A percentile compares a stretch with the other conserved stretches of the same genome.
These are phyloP conservation scores for Camelina hispida DNA, from an alignment of 345 rosid genomes.

Conservation along the genomic window DNA sequence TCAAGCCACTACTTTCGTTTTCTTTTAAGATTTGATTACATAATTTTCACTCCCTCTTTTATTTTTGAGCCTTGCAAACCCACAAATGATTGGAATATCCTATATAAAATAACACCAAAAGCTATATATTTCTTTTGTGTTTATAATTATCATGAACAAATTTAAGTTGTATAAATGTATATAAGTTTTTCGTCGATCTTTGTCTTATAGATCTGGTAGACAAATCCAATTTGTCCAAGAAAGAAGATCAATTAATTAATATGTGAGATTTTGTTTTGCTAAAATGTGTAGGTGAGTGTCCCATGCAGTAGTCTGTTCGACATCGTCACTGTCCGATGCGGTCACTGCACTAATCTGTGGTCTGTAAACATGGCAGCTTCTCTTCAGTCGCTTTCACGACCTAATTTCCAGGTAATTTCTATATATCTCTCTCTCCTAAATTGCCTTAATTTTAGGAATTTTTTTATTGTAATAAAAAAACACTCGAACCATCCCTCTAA, in stretches of 20 bases:
- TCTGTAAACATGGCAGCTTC: conserved; percentile 98
- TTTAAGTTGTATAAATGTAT: background rate
- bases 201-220: conserved; percentile 17
- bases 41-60: no score
- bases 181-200: conserved; percentile 6
- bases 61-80: background rate
- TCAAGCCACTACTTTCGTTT: conserved; percentile 1
- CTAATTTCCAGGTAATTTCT: conserved; percentile 66
- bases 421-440: conserved; percentile 33
- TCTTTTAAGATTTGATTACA: background rate
- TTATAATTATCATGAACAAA: background rate
- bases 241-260: conserved; percentile 8
- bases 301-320: conserved; percentile 90
- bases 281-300: conserved; percentile 80
- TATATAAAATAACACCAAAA: conserved; percentile 3
- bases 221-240: background rate
- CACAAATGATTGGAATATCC: conserved; percentile 8
- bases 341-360: conserved; percentile 95
- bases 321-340: conserved; percentile 96
- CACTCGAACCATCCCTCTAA: conserved; percentile 20
- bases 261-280: conserved; percentile 19
- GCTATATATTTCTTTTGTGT: background rate
- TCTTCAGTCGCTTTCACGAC: conserved; percentile 82
- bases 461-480: conserved; percentile 28
- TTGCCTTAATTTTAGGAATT: conserved; percentile 51